Percentiles rank a stretch among this genome's conserved stretches.
phyloP scores from a whole-genome alignment of 2,329 filamentous ascomycete genomes.

The Clarireedia paspali region DNA sequence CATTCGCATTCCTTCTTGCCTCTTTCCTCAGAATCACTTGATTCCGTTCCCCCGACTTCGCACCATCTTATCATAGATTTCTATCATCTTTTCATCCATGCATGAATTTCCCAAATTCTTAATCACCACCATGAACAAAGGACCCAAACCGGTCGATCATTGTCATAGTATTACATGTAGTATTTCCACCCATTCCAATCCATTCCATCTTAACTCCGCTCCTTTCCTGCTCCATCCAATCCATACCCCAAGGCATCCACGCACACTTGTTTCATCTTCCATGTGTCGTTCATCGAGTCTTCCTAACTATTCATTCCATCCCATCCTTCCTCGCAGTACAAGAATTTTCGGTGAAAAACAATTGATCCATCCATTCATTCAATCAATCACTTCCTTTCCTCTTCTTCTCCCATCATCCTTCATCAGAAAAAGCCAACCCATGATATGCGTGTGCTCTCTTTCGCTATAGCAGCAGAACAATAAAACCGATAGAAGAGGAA shows the following conservation, averaged over 20 bases:
- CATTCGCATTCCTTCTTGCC: neutral
- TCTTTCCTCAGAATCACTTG: conserved; percentile 7
- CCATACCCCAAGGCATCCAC: neutral
- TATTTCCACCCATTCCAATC: conserved; percentile 6
- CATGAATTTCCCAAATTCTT: conserved; percentile 2
- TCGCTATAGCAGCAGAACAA: neutral
- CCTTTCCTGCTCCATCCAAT: neutral
- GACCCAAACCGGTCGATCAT: conserved; percentile 18
- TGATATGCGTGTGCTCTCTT: conserved; percentile 16
- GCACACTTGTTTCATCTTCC: neutral
- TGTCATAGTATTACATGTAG: conserved; percentile 8
- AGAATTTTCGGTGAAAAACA: conserved; percentile 12
- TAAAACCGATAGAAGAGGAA: neutral
- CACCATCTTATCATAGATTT: neutral
- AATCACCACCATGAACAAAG: conserved; percentile 13
- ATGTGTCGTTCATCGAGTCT: no score
- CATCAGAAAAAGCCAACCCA: neutral
- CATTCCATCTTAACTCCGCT: neutral
- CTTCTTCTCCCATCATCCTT: no score
- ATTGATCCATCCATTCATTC: neutral
- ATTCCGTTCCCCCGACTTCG: neutral
- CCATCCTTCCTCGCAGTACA: conserved; percentile 8
- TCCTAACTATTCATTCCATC: no score
- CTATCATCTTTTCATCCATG: neutral
- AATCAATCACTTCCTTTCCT: no score